Percentiles rank a stretch among this genome's conserved stretches.
Evolutionary conservation across 768 basidiomycete species (phyloP).

Genomic region (Termitomyces sp.): DNA sequence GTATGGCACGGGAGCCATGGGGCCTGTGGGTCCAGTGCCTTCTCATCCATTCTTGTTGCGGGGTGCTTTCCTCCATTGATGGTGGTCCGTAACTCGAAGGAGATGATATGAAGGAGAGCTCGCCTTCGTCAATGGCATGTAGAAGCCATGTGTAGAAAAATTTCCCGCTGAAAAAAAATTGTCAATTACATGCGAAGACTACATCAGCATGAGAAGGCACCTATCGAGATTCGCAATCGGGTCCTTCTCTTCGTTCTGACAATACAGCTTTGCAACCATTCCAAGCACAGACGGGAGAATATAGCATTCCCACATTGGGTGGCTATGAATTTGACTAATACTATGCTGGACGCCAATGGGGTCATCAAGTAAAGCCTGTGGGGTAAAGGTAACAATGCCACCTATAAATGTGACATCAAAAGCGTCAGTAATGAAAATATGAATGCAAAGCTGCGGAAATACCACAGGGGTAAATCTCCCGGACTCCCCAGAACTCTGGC

Average conservation of each 20-base stretch:
- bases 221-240: conserved; percentile 34
- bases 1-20: conserved; percentile 30
- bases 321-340: conserved; percentile 47
- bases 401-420: conserved; percentile 33
- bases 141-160: conserved; percentile 39
- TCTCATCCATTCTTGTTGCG: conserved; percentile 31
- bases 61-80: conserved; percentile 15
- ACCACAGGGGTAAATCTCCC: conserved; percentile 69
- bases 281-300: conserved; percentile 62
- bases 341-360: conserved; percentile 40
- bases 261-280: conserved; percentile 38
- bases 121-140: conserved; percentile 48
- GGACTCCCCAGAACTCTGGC: conserved; percentile 53
- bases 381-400: conserved; percentile 68
- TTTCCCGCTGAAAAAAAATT: conserved; percentile 25
- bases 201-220: conserved; percentile 18
- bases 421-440: not conserved
- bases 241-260: conserved; percentile 25
- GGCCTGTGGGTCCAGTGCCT: conserved; percentile 26
- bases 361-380: conserved; percentile 51
- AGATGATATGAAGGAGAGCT: conserved; percentile 45
- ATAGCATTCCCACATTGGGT: conserved; percentile 67
- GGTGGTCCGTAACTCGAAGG: conserved; percentile 31
- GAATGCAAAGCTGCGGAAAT: not conserved
- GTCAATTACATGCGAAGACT: not conserved